Percentiles rank a stretch among this genome's conserved stretches.
Evolutionary conservation across 805 yeast species (phyloP).

Genomic region (Dipodascopsis uninucleata): DNA sequence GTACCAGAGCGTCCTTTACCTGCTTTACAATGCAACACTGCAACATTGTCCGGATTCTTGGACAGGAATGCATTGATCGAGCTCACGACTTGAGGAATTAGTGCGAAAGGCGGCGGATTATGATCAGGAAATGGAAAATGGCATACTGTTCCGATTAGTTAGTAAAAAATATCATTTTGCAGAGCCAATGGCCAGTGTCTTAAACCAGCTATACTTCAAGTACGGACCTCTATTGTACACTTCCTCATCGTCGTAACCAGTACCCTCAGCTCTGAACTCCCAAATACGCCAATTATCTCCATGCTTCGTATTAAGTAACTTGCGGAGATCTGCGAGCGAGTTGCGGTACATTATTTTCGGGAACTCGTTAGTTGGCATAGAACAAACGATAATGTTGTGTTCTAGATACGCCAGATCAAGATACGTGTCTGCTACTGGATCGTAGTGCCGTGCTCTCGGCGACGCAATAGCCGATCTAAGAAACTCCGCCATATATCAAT

Average conservation of each 20-base stretch:
- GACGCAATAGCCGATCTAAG: conserved; percentile 33
- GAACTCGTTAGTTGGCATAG: conserved; percentile 60
- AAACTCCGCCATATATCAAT: conserved; percentile 34
- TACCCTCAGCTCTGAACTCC: conserved; percentile 63
- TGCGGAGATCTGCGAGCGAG: conserved; percentile 48
- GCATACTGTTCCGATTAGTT: conserved; percentile 32
- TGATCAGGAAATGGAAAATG: conserved; percentile 72
- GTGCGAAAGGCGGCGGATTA: conserved; percentile 60
- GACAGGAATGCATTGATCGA: conserved; percentile 47
- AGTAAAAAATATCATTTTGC: too few species aligned
- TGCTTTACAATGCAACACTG: conserved; percentile 78
- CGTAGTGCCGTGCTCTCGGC: conserved; percentile 32
- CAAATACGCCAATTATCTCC: conserved; percentile 64
- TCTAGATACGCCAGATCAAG: conserved; percentile 69
- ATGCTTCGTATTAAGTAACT: conserved; percentile 47
- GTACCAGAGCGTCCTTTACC: conserved; percentile 93
- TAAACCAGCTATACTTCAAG: too few species aligned
- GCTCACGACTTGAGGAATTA: conserved; percentile 45
- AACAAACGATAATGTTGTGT: conserved; percentile 62
- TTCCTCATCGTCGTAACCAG: conserved; percentile 41
- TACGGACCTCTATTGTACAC: conserved; percentile 31
- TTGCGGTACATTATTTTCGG: conserved; percentile 50
- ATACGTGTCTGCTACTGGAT: conserved; percentile 35
- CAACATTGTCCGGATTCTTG: conserved; percentile 44
- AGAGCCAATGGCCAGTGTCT: too few species aligned